Evolutionary conservation across 1,284 basidiomycete genomes (phyloP), one percentile per base, ranked within the genome.

Genomic region (Ceratobasidium sp.): DNA sequence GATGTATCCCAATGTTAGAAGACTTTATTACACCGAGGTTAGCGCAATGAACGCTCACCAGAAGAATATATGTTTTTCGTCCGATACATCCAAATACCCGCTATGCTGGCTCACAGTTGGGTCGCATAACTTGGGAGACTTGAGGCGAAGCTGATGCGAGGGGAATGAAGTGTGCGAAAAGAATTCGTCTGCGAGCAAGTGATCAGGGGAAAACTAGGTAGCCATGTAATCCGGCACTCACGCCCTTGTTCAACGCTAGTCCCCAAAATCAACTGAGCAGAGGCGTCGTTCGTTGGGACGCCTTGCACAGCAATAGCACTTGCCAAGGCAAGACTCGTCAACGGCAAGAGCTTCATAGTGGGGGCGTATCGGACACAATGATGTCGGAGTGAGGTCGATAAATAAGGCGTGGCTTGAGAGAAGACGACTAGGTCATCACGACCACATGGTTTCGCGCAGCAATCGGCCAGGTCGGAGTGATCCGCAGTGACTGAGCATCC

Each of bases 81-180:
- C 85, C 8, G 84, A 85, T 77, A 88, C 86, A 81, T 89, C 88
- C 78, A 89, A 84, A 83, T 89, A 89, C 4, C 86, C 85, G 27
- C 86, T 86, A 81, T 87, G 83, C 81, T 86, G 85, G 78, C 87
- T 85, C 78, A 87, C 86, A 44, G 83, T 82, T 12, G 86, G 82
- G 79, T 88, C 87, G 81, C 88, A 88, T 57, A 88, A 79, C 57
- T 82, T 82, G 35, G 84, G 84, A 70, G 83, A 79, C 46, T 54
- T 84, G 60, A 89, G 81, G 67, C 88, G 83, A 23, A 89, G 83
- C 62, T 84, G 82, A 81, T 89, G 87, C 12, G 84, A 79, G 12
- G 88, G 88, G 83, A 88, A 88, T 14, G 84, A 83, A 35, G 86
- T 84, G 81, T 89, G 88, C 30, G 85, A 83, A 59, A 89, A 82